A percentile compares a stretch with the other conserved stretches of the same genome.
phyloP scores from a whole-genome alignment of 176 grass and related monocot genomes.

The Lolium perenne region DNA sequence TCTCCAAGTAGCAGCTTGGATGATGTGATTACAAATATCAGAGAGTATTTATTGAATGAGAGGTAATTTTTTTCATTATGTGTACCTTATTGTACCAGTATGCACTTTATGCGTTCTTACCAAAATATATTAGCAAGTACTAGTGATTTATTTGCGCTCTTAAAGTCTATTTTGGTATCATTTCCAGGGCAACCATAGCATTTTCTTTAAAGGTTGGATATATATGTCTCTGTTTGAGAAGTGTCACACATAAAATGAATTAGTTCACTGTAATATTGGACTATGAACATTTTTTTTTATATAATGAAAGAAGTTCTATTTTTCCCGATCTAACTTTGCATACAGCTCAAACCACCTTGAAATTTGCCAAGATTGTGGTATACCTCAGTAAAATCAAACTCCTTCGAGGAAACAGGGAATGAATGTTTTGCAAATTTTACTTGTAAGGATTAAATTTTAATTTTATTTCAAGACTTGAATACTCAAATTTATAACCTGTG shows the following conservation, averaged over 20 bases:
- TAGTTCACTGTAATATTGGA: not conserved
- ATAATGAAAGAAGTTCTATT: no score
- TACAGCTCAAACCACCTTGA: not conserved
- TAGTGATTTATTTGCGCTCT: not conserved
- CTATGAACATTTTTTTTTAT: no score
- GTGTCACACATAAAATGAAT: not conserved
- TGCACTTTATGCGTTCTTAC: not conserved
- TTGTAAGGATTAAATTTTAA: not conserved
- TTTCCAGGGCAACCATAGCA: not conserved
- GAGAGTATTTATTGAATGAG: not conserved
- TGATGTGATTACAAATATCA: not conserved
- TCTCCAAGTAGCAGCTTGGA: no score
- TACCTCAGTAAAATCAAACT: not conserved
- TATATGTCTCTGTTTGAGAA: not conserved
- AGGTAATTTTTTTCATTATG: not conserved
- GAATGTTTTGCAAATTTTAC: not conserved
- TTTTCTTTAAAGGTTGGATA: not conserved
- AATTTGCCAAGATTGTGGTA: not conserved
- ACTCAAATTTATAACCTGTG: no score
- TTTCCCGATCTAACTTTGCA: not conserved
- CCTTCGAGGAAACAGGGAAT: not conserved
- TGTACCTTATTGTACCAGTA: not conserved
- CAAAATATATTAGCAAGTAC: not conserved
- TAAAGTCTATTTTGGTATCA: not conserved
- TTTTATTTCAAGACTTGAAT: not conserved